phyloP scores from a whole-genome alignment of 805 yeast species.

The Torulaspora delbrueckii region DNA sequence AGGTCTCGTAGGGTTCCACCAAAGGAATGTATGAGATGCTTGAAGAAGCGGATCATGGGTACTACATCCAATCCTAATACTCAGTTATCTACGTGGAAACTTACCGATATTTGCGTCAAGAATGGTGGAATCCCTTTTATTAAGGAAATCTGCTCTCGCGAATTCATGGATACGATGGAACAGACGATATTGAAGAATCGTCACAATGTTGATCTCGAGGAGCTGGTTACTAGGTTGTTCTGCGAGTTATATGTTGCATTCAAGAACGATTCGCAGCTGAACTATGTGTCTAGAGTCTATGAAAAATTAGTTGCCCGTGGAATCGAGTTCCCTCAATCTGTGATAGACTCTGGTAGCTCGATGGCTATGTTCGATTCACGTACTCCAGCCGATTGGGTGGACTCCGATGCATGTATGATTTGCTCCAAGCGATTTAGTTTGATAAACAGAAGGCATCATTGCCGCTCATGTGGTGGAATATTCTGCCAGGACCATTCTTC shows the following conservation, averaged over 20 bases:
- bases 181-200: slow-evolving; percentile 39
- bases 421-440: slow-evolving; percentile 77
- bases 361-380: slow-evolving; percentile 70
- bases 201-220: slow-evolving; percentile 51
- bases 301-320: slow-evolving; percentile 57
- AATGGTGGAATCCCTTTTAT: slow-evolving; percentile 88
- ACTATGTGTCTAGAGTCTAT: slow-evolving; percentile 60
- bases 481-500: slow-evolving; percentile 83
- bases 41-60: slow-evolving; percentile 64
- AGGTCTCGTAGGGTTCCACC: slow-evolving; percentile 76
- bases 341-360: slow-evolving; percentile 13
- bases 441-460: slow-evolving; percentile 89
- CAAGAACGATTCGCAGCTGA: slow-evolving; percentile 57
- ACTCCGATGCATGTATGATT: slow-evolving; percentile 91
- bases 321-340: slow-evolving; percentile 54
- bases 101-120: slow-evolving; percentile 82
- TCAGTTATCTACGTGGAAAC: slow-evolving; percentile 66
- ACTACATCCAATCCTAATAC: slow-evolving; percentile 69
- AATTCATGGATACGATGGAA: slow-evolving; percentile 76
- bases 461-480: slow-evolving; percentile 96
- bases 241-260: slow-evolving; percentile 78
- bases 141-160: slow-evolving; percentile 71
- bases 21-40: slow-evolving; percentile 76
- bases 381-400: slow-evolving; percentile 98
- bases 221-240: slow-evolving; percentile 54